Base-by-base conservation (phyloP, 2,329 filamentous ascomycete genomes). In the Aureobasidium pullulans region DNA sequence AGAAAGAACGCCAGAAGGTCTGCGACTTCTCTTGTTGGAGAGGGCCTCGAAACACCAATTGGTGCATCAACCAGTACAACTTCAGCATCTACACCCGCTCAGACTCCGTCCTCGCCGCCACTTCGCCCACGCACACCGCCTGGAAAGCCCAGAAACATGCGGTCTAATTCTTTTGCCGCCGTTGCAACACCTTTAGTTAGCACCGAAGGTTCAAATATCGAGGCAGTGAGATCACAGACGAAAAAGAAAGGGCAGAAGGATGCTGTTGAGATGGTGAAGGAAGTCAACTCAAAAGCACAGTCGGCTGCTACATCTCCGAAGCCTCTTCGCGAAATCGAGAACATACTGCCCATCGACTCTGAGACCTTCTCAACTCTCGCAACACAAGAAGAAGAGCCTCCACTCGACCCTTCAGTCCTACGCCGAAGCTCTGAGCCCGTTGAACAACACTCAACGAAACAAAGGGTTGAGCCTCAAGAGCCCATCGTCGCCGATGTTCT, bases 111-210 rank as follows among this genome's bases (percentile, higher is more conserved):
- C 13, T 61, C 62, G 0, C 59, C 62, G 15, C 60, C 59, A 36
- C 29, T 52, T 57, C 43, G 48, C 29, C 34, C 61, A 40, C 49
- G 54, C 8, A 34, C 58, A 11, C 72, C 68, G 31, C 67, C 75
- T 28, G 73, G 79, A 31, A 75, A 78, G 37, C 82, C 85, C 32
- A 81, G 79, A 65, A 76, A 78, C 1, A 77, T 87, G 61, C 77
- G 84, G 47, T 83, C 86, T 2, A 77, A 79, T 39, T 86, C 86
- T 0, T 85, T 88, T 64, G 81, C 84, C 10, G 79, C 77, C 60
- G 80, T 81, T 29, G 81, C 86, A 1, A 80, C 83, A 58, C 86
- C 89, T 1, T 76, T 86, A 19, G 81, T 92, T 6, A 84, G 82
- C 32, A 84, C 85, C 0, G 86, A 90, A 66, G 79, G 81, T 36